These are phyloP conservation scores for Flaveria bidentis DNA, from an alignment of 129 eudicot species.

Conservation along the genomic window DNA sequence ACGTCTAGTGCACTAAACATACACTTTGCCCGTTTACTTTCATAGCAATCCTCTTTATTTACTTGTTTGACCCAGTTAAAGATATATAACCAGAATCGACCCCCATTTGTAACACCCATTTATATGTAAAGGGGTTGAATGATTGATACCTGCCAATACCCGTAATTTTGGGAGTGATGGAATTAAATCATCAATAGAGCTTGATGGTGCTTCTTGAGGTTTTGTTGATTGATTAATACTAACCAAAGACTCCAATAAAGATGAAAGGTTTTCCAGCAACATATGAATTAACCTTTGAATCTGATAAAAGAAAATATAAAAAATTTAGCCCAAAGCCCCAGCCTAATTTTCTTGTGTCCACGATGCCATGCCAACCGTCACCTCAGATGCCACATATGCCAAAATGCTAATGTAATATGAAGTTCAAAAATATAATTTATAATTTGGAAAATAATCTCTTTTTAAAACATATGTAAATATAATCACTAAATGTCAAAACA, in stretches of 20 bases:
- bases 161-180: constrained; percentile 66
- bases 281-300: constrained; percentile 78
- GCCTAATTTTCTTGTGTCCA: no score
- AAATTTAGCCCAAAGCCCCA: no score
- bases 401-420: not conserved
- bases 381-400: not conserved
- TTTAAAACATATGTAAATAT: not conserved
- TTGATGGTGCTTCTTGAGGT: constrained; percentile 35
- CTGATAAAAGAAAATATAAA: constrained; percentile 40
- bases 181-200: constrained; percentile 44
- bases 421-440: not conserved
- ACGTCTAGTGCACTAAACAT: not conserved
- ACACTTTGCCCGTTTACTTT: not conserved
- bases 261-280: constrained; percentile 69
- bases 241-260: constrained; percentile 62
- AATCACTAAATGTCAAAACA: not conserved
- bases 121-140: not conserved
- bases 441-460: not conserved
- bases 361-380: no score
- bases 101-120: no score
- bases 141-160: constrained; percentile 60
- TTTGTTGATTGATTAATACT: constrained; percentile 40
- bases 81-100: not conserved
- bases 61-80: not conserved
- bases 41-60: not conserved